Evolutionary conservation across 805 yeast genomes (phyloP).

Genomic region (Wickerhamiella kurtzmanii): DNA sequence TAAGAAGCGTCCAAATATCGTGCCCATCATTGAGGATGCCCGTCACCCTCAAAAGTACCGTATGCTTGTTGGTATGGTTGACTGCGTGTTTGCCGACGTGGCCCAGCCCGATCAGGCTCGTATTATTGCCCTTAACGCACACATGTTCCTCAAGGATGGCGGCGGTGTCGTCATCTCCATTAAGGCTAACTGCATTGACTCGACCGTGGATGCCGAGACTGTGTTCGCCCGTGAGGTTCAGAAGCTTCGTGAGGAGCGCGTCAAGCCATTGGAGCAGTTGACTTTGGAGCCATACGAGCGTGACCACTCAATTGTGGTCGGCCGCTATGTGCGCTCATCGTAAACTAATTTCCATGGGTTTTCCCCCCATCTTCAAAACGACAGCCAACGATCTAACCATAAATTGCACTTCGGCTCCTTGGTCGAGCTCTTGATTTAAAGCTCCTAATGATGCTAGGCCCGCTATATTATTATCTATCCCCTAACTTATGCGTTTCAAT

Average conservation of each 20-base stretch:
- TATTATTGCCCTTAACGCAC: conserved; percentile 96
- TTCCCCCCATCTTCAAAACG: neutral
- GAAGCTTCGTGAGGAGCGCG: conserved; percentile 96
- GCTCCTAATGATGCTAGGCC: neutral
- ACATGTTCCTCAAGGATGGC: conserved; percentile 92
- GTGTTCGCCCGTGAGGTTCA: conserved; percentile 99
- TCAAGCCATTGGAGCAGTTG: conserved; percentile 96
- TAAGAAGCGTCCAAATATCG: conserved; percentile 98
- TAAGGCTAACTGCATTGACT: conserved; percentile 99
- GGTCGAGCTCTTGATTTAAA: neutral
- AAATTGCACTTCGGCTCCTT: neutral
- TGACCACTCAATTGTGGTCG: conserved; percentile 98
- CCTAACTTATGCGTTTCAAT: neutral
- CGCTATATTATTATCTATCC: neutral
- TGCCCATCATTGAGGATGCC: conserved; percentile 98
- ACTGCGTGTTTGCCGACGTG: conserved; percentile 96
- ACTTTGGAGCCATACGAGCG: conserved; percentile 99
- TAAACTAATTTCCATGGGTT: conserved; percentile 6
- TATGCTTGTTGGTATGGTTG: conserved; percentile 98
- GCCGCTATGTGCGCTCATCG: conserved; percentile 85
- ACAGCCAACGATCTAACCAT: neutral
- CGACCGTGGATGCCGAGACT: conserved; percentile 98
- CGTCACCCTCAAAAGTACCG: conserved; percentile 99
- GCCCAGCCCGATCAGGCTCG: conserved; percentile 99
- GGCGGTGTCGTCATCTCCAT: conserved; percentile 98